Evolutionary conservation across 2,329 filamentous ascomycete species (phyloP).

Genomic region (Paraphoma chrysanthemicola): DNA sequence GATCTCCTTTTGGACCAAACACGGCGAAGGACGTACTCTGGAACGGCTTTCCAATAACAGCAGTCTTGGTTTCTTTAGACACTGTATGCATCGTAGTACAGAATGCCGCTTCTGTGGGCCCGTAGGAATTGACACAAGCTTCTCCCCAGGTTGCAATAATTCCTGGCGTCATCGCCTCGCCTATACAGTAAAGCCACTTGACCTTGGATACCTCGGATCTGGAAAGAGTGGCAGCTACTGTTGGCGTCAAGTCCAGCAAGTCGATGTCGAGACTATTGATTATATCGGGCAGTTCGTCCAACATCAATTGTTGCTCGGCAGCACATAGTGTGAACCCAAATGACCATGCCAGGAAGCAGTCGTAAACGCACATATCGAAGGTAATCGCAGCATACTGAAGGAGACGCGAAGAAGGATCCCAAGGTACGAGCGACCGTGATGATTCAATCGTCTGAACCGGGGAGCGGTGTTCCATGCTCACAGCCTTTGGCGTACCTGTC

Average conservation of each 20-base stretch:
- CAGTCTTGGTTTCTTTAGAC: slow-evolving; percentile 34
- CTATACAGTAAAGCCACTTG: slow-evolving; percentile 54
- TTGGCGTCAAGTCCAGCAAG: slow-evolving; percentile 53
- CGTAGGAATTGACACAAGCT: slow-evolving; percentile 54
- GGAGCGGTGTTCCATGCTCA: slow-evolving; percentile 51
- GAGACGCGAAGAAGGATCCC: slow-evolving; percentile 46
- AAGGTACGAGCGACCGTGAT: slow-evolving; percentile 49
- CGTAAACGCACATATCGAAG: slow-evolving; percentile 58
- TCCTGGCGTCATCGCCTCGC: slow-evolving; percentile 51
- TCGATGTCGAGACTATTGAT: slow-evolving; percentile 46
- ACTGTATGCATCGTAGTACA: slow-evolving; percentile 53
- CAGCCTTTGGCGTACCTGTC: slow-evolving; percentile 53
- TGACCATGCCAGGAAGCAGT: slow-evolving; percentile 55
- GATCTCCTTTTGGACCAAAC: slow-evolving; percentile 36
- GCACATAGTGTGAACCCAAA: slow-evolving; percentile 53
- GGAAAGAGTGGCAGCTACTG: slow-evolving; percentile 47
- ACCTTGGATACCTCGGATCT: slow-evolving; percentile 44
- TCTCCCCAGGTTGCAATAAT: slow-evolving; percentile 48
- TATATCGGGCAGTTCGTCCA: slow-evolving; percentile 45
- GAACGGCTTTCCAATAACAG: slow-evolving; percentile 53
- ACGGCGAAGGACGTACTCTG: slow-evolving; percentile 50
- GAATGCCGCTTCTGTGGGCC: slow-evolving; percentile 54
- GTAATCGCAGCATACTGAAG: slow-evolving; percentile 53
- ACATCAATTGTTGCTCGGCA: slow-evolving; percentile 46
- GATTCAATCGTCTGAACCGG: slow-evolving; percentile 52